Base-by-base conservation (phyloP, 2,329 filamentous ascomycete species). In the Microdochium trichocladiopsis region DNA sequence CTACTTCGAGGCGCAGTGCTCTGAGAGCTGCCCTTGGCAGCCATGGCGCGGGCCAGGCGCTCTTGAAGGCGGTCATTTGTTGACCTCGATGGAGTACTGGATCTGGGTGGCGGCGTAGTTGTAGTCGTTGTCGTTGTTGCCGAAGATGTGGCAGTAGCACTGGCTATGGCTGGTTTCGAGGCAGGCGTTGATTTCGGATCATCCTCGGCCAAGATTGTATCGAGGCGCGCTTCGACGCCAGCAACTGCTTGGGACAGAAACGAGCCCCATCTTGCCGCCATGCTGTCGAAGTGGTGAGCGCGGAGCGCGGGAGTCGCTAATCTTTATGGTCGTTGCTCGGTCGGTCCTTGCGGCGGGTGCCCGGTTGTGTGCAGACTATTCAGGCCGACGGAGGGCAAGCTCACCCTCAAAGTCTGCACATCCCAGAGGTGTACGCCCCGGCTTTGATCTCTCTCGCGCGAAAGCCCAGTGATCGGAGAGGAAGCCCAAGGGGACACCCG, bases 211-310 rank as follows among this genome's bases (percentile, higher is more conserved):
- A 99, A 79, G 53, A 99, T 95, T 49, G 83, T 92, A 68, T 99
- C 94, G 54, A 99, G 80, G 45, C 89, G 85, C 54, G 92, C 95
- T 72, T 99, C 94, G 53, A 99, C 88, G 55, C 92, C 92, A 51
- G 92, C 91, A 55, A 97, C 90, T 57, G 93, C 92, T 69, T 93
- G 90, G 58, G 91, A 88, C 55, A 96, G 79, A 66, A 96, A 87
- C 28, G 83, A 84, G 47, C 86, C 87, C 88, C 88, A 91, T 82
- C 80, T 80, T 50, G 80, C 41, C 18, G 41, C 41, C 41, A 45
- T 45, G 12, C 22, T 45, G 41, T 18, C 41, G n/a, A 45, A 8
- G 21, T 16, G 3, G 3, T 5, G 6, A 22, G 18, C 18, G n/a
- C n/a, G 5, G 5, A 18, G 6, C n/a, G 21, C 18, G 41, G 21